Evolutionary conservation across 2,329 filamentous ascomycete species (phyloP).

Genomic region (Nectriaceae sp.): DNA sequence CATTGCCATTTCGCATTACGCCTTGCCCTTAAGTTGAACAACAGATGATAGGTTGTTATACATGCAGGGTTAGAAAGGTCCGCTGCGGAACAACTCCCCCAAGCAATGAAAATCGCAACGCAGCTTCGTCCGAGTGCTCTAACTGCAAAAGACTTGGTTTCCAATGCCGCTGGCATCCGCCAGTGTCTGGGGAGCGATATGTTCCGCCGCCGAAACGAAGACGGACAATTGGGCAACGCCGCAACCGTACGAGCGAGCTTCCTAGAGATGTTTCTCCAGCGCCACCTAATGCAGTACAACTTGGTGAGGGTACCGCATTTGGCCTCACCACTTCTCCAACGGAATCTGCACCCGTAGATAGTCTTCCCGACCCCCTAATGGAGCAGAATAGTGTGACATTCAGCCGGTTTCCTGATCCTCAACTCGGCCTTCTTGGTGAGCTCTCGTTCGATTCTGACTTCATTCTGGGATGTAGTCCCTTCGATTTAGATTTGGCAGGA

Average conservation of each 20-base stretch:
- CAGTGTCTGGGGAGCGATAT: conserved; percentile 11
- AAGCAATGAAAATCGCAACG: neutral
- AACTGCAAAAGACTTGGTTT: conserved; percentile 18
- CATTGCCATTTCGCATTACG: neutral
- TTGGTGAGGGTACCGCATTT: neutral
- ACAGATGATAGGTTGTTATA: conserved; percentile 5
- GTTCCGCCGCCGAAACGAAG: conserved; percentile 14
- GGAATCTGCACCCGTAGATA: neutral
- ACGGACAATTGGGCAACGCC: conserved; percentile 5
- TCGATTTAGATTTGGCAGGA: conserved; percentile 12
- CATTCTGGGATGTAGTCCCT: neutral
- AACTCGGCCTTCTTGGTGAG: neutral
- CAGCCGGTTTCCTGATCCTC: neutral
- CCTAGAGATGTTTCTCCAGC: neutral
- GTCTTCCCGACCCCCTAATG: neutral
- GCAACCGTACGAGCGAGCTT: neutral
- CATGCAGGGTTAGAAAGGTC: conserved; percentile 9
- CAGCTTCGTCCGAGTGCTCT: conserved; percentile 1
- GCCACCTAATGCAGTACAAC: neutral
- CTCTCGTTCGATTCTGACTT: conserved; percentile 4
- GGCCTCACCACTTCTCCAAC: neutral
- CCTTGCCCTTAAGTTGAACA: neutral
- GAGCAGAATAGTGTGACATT: neutral
- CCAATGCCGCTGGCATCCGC: conserved; percentile 15
- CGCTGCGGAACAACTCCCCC: neutral